Percentiles rank a stretch among this genome's conserved stretches.
These are phyloP conservation scores for Paramyrothecium sp. DNA, from an alignment of 2,329 filamentous ascomycete genomes.

Conservation along the genomic window DNA sequence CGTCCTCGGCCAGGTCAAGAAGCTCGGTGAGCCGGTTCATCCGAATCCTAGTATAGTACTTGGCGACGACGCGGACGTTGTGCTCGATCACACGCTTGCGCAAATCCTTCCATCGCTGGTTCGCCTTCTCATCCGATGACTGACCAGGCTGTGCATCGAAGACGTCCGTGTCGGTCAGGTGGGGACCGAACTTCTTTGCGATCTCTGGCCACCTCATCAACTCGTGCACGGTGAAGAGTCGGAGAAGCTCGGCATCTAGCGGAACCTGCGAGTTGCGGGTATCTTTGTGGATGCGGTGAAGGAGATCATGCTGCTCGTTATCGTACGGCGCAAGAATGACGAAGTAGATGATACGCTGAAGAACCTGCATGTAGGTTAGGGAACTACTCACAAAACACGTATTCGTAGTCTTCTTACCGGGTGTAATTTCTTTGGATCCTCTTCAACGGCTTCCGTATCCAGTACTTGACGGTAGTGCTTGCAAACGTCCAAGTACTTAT, in stretches of 20 bases:
- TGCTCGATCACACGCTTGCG: slow-evolving; percentile 99
- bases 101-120: slow-evolving; percentile 87
- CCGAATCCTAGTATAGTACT: slow-evolving; percentile 97
- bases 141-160: slow-evolving; percentile 69
- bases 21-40: slow-evolving; percentile 88
- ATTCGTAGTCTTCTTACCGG: slow-evolving; percentile 60
- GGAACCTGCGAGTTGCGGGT: slow-evolving; percentile 75
- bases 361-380: slow-evolving; percentile 54
- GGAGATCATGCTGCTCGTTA: slow-evolving; percentile 96
- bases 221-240: slow-evolving; percentile 92
- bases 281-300: slow-evolving; percentile 89
- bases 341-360: slow-evolving; percentile 97
- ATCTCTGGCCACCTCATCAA: slow-evolving; percentile 98
- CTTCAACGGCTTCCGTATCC: slow-evolving; percentile 92
- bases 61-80: slow-evolving; percentile 95
- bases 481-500: slow-evolving; percentile 96
- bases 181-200: slow-evolving; percentile 81
- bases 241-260: slow-evolving; percentile 81
- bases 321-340: slow-evolving; percentile 95
- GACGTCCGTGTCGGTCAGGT: slow-evolving; percentile 85
- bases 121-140: slow-evolving; percentile 74
- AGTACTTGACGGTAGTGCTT: slow-evolving; percentile 97
- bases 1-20: slow-evolving; percentile 87
- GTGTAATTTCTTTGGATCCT: slow-evolving; percentile 81
- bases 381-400: neutral